A percentile compares a stretch with the other conserved stretches of the same genome.
These are phyloP conservation scores for Laguncularia racemosa DNA, from an alignment of 345 rosid genomes.

Conservation along the genomic window DNA sequence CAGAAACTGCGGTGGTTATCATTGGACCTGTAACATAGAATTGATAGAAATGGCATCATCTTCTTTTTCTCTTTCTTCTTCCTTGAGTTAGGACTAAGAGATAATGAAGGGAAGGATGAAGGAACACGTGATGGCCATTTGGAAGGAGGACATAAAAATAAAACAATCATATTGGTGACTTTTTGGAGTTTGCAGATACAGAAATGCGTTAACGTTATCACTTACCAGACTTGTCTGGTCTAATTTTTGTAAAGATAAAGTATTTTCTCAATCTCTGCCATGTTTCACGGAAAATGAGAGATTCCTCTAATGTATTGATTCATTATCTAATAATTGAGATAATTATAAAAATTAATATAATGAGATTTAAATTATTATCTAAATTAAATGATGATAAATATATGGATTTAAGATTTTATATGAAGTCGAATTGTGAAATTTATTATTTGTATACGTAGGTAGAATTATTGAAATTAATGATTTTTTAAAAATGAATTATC, in stretches of 20 bases:
- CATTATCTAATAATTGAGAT: no score
- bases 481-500: no score
- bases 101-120: not conserved
- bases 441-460: no score
- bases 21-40: conserved; percentile 7
- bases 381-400: no score
- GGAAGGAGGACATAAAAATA: not conserved
- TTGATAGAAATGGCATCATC: conserved; percentile 5
- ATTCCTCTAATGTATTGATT: no score
- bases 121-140: conserved; percentile 24
- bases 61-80: not conserved
- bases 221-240: no score
- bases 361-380: no score
- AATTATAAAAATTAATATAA: no score
- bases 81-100: conserved; percentile 2
- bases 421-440: no score
- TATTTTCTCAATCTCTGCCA: not conserved
- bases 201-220: not conserved
- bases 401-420: no score
- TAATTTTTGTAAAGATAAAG: not conserved
- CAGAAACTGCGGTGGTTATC: conserved; percentile 7
- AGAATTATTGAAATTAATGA: no score
- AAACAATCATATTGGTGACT: not conserved
- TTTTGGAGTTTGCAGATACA: not conserved
- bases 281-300: no score